Evolutionary conservation across 2,329 filamentous ascomycete genomes (phyloP).

Genomic region (Aureobasidium pullulans): DNA sequence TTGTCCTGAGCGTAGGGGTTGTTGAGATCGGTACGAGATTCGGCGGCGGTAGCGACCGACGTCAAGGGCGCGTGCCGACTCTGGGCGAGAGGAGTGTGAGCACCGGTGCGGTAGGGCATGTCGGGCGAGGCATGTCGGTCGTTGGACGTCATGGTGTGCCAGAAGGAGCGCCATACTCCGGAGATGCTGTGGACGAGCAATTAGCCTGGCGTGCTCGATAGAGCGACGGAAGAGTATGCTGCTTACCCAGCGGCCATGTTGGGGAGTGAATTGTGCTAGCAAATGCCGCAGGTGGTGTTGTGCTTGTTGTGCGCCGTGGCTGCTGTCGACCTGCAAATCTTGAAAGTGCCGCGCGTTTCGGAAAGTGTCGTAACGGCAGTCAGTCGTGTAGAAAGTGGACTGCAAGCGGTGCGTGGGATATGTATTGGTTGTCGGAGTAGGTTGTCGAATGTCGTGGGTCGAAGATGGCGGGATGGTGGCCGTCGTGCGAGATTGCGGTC

Average conservation of each 20-base stretch:
- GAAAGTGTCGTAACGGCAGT: neutral
- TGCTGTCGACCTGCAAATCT: neutral
- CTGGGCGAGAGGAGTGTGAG: conserved; percentile 81
- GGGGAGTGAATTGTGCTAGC: neutral
- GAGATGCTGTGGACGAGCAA: conserved; percentile 39
- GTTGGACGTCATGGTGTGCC: conserved; percentile 74
- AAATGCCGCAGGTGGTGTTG: neutral
- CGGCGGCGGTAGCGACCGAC: conserved; percentile 79
- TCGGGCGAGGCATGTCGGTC: conserved; percentile 86
- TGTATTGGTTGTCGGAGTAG: neutral
- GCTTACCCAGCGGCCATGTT: conserved; percentile 3
- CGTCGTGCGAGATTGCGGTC: conserved; percentile 9
- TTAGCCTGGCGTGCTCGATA: neutral
- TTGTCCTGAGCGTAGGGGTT: conserved; percentile 71
- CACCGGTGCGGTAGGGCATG: conserved; percentile 83
- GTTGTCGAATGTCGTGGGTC: neutral
- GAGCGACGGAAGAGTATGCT: neutral
- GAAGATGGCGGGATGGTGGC: neutral
- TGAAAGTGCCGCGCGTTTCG: neutral
- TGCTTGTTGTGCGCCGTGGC: neutral
- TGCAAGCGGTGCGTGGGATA: neutral
- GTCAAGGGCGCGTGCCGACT: conserved; percentile 75
- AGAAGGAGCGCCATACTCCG: conserved; percentile 78
- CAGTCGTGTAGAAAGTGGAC: neutral
- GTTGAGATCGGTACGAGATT: conserved; percentile 78